Evolutionary conservation across 352 stramenopile genomes (phyloP), one percentile per base, ranked within the genome.

Genomic region (Bremia lactucae): DNA sequence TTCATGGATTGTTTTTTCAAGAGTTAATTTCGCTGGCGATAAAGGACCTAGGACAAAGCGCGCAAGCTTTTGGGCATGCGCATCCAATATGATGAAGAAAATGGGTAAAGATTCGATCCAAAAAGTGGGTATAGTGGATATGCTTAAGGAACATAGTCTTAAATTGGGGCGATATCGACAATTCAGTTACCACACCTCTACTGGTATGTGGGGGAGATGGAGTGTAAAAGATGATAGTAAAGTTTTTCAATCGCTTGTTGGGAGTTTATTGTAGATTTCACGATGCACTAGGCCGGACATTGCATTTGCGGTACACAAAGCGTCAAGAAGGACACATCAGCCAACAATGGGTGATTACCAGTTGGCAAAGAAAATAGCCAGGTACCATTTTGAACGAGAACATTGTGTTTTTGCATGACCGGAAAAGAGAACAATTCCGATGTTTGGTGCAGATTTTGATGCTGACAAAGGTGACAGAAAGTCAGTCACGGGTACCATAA

Each of bases 201-300:
- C 14, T 16, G 6, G 4, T 6, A 2, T 20, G 4, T 18, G 26
- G 19, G 35, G 4, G 15, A 11, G 44, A 47, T 4, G 41, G 31
- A 0, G 25, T 14, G 13, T n/a, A n/a, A n/a, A n/a, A n/a, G n/a
- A 19, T 36, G n/a, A 36, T 15, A 11, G n/a, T 62, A 2, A 31
- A 24, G 52, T 10, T n/a, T 64, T 71, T 19, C 60, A 66, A 41
- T 70, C 60, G 0, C 25, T 73, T 0, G 48, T 65, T 1, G 59
- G 59, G 0, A 65, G 49, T 14, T 42, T 68, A 11, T 15, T 66
- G 7, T 69, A 59, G 59, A 18, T 66, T 0, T 20, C 58, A 6
- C 16, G 58, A 0, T 67, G 46, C 36, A 69, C 55, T 0, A 20
- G 58, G 4, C 55, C 62, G 0, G 50, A 64, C 41, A 68, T 62